Base-by-base conservation (phyloP, 2,329 filamentous ascomycete species). In the Aspergillus aculeatus region DNA sequence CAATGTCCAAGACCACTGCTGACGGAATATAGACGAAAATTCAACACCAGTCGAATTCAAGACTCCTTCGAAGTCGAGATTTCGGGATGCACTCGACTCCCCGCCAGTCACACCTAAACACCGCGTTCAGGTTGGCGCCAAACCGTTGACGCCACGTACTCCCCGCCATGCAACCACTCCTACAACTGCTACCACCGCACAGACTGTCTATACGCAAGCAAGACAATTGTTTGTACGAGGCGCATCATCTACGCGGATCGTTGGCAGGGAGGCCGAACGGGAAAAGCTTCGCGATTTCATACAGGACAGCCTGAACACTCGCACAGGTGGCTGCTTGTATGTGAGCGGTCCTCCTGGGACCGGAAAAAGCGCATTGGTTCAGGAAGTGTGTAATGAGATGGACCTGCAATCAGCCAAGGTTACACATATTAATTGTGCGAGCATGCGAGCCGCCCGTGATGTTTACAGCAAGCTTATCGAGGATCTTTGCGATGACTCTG, bases 281-380 rank as follows among this genome's bases (percentile, higher is more conserved):
- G 79, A 82, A 14, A 87, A 92, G 64, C 79, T 98, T 35, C 79
- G 81, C 12, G 75, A 72, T 0, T 97, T 96, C 71, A 82, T 97
- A 54, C 79, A 84, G 44, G 83, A 84, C 54, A 86, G 87, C 66
- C 79, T 88, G 5, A 80, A 84, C 9, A 75, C 84, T 19, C 81
- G 80, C 11, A 84, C 83, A 3, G 87, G 88, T 56, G 92, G 93
- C 56, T 98, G 94, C 71, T 84, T 96, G 54, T 99, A 99, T 73
- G 89, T 99, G 66, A 97, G 93, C 68, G 95, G 95, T 0, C 95
- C 95, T 4, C 95, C 95, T 2, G 95, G 95, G 11, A 99, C 95
- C 0, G 95, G 95, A 57, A 99, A 99, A 80, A 98, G 93, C 74
- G 95, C 95, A 31, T 89, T 98, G 81, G 87, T 98, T 62, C 88